Percentiles rank a stretch among this genome's conserved stretches.
Conservation (phyloP, 345 rosid genomes). For the Citrus australasica region DNA sequence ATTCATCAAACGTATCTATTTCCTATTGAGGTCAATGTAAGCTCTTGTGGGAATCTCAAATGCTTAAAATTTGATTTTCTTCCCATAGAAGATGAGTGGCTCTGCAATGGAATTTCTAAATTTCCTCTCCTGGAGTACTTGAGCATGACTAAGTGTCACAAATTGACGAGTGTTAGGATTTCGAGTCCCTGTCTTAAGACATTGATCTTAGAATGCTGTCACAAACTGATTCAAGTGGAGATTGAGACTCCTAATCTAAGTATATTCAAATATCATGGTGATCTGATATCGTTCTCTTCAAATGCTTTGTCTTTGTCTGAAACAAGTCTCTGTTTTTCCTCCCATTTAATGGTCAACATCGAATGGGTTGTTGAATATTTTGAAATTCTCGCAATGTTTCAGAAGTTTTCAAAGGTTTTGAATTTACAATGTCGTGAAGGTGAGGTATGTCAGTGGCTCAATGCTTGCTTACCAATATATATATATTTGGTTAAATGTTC, state of each 20-base stretch:
- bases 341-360: too few species aligned
- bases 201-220: neutral
- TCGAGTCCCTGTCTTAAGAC: neutral
- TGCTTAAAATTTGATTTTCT: neutral
- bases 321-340: neutral
- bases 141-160: neutral
- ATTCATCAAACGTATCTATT: too few species aligned
- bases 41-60: neutral
- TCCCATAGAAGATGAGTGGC: neutral
- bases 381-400: too few species aligned
- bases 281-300: neutral
- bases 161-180: neutral
- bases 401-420: too few species aligned
- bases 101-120: neutral
- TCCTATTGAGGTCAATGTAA: neutral
- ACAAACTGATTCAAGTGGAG: neutral
- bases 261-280: neutral
- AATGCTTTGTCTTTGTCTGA: neutral
- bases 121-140: neutral
- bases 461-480: too few species aligned
- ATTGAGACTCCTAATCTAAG: neutral
- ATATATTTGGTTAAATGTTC: too few species aligned
- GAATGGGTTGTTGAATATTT: too few species aligned
- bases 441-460: too few species aligned
- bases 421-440: too few species aligned